phyloP scores from a whole-genome alignment of 257 asterid genomes.

The Anisodus acutangulus region DNA sequence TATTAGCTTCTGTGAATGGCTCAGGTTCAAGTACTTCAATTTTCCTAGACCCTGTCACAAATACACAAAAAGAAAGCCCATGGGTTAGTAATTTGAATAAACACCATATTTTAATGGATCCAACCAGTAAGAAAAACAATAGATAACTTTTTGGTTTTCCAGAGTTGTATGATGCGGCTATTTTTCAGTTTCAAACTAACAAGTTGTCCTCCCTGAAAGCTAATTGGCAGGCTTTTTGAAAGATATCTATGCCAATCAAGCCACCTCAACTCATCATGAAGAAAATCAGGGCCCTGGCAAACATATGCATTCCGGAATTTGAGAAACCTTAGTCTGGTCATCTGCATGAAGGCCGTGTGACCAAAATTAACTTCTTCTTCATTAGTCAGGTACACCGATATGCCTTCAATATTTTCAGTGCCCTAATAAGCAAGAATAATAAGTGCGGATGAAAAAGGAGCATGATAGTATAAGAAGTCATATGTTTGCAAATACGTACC shows the following conservation, averaged over 20 bases:
- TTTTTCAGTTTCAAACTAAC: slow-evolving; percentile 24
- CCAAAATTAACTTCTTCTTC: not conserved
- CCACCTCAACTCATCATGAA: slow-evolving; percentile 29
- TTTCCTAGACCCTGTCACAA: slow-evolving; percentile 10
- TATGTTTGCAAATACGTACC: not conserved
- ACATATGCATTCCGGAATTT: slow-evolving; percentile 25
- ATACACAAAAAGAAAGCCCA: not conserved
- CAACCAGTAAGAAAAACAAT: not conserved
- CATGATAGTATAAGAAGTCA: not conserved
- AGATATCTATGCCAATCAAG: slow-evolving; percentile 28
- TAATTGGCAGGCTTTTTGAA: not conserved
- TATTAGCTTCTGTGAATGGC: slow-evolving; percentile 32
- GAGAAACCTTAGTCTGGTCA: slow-evolving; percentile 36
- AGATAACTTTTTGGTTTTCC: not conserved
- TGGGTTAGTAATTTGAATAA: not conserved
- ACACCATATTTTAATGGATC: not conserved
- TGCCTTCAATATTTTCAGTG: slow-evolving; percentile 29
- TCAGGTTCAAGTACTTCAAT: slow-evolving; percentile 36
- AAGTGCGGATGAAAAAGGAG: too few species aligned
- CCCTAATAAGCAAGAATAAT: not conserved
- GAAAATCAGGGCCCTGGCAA: not conserved
- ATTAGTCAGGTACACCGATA: not conserved
- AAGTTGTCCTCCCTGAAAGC: slow-evolving; percentile 26
- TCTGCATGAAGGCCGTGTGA: not conserved
- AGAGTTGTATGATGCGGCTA: slow-evolving; percentile 31